These are phyloP conservation scores for Eremomyces bilateralis DNA, from an alignment of 495 filamentous ascomycete genomes.

Conservation along the genomic window DNA sequence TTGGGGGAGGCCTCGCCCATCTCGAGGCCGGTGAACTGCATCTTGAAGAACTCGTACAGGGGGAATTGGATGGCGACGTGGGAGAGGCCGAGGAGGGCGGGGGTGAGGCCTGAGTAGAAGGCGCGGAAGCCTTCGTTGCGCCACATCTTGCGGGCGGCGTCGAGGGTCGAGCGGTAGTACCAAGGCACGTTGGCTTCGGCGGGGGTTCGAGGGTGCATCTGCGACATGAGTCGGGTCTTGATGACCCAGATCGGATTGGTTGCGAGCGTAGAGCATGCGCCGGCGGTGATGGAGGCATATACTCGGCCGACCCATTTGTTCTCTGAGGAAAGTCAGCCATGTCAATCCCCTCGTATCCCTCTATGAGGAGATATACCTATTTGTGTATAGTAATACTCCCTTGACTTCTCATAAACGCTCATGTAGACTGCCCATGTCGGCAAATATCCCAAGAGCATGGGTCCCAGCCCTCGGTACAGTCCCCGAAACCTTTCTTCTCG, in stretches of 20 bases:
- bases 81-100: constrained; percentile 74
- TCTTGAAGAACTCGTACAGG: constrained; percentile 82
- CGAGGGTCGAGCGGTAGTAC: constrained; percentile 71
- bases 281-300: constrained; percentile 69
- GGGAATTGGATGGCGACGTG: constrained; percentile 98
- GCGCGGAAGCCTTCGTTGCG: constrained; percentile 61
- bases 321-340: no score
- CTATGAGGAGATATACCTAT: constrained; percentile 50
- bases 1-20: constrained; percentile 42
- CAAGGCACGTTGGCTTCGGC: constrained; percentile 49
- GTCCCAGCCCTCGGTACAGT: constrained; percentile 82
- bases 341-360: no score
- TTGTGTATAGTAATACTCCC: constrained; percentile 43
- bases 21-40: constrained; percentile 64
- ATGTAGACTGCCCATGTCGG: constrained; percentile 98
- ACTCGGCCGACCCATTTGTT: constrained; percentile 40
- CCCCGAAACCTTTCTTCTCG: constrained; percentile 69
- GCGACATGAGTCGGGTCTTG: constrained; percentile 94
- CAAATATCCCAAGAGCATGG: constrained; percentile 84
- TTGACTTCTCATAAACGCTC: constrained; percentile 78
- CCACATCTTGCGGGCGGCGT: constrained; percentile 93
- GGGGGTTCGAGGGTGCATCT: constrained; percentile 28
- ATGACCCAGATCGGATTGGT: constrained; percentile 99
- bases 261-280: constrained; percentile 74
- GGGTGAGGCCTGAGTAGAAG: constrained; percentile 90